A percentile compares a stretch with the other conserved stretches of the same genome.
Evolutionary conservation across 768 basidiomycete species (phyloP).

Genomic region (Hemileccinum rubropunctum): DNA sequence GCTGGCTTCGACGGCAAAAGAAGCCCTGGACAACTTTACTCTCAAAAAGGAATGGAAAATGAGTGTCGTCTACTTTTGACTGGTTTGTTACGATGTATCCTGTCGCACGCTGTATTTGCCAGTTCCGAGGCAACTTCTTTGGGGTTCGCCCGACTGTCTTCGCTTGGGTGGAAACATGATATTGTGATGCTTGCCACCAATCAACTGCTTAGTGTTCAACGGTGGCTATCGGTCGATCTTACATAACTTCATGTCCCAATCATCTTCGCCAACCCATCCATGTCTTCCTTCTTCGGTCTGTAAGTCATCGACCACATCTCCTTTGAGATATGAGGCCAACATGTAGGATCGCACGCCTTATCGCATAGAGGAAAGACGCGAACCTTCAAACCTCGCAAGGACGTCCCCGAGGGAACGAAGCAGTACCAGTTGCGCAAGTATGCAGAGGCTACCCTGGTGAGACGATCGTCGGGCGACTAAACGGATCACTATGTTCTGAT

Average conservation of each 20-base stretch:
- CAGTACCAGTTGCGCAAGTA: slow-evolving; percentile 98
- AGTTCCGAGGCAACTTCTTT: slow-evolving; percentile 25
- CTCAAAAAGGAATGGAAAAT: slow-evolving; percentile 86
- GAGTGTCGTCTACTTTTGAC: slow-evolving; percentile 66
- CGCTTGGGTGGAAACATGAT: too few relatives aligned
- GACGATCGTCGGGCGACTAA: not conserved
- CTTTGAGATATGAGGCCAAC: slow-evolving; percentile 11
- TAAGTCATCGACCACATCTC: slow-evolving; percentile 38
- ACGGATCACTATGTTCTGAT: slow-evolving; percentile 11
- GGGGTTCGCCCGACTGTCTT: slow-evolving; percentile 34
- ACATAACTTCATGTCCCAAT: not conserved
- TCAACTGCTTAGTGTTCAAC: too few relatives aligned
- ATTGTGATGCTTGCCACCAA: too few relatives aligned
- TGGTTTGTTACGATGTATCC: slow-evolving; percentile 3
- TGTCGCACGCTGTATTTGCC: slow-evolving; percentile 3
- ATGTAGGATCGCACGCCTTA: slow-evolving; percentile 5
- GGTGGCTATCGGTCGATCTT: not conserved
- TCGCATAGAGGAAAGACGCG: slow-evolving; percentile 78
- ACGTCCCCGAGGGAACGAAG: slow-evolving; percentile 93
- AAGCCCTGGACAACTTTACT: slow-evolving; percentile 80
- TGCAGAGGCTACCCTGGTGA: slow-evolving; percentile 89
- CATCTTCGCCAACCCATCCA: slow-evolving; percentile 29
- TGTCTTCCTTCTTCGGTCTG: slow-evolving; percentile 91
- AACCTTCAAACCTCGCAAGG: slow-evolving; percentile 95
- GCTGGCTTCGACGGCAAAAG: slow-evolving; percentile 73